Conservation (phyloP, 306 rosid genomes). For the Boehmeria nivea region DNA sequence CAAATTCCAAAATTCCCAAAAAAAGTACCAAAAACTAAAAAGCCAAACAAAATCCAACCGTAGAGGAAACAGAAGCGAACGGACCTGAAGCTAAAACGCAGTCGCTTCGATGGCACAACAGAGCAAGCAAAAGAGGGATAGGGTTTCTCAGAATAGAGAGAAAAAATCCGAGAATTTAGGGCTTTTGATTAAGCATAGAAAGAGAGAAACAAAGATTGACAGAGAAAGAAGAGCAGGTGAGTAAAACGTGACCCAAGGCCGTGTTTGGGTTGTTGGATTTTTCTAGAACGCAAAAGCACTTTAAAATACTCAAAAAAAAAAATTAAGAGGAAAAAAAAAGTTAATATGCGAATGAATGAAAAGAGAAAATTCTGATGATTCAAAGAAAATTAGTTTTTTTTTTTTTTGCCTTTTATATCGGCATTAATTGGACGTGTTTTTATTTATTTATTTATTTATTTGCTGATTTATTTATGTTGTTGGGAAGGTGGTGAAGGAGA, state of each 20-base stretch:
- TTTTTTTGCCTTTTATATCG: not conserved
- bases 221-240: conserved; percentile 21
- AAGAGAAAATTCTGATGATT: too few relatives aligned
- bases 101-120: conserved; percentile 9
- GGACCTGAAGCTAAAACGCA: conserved; percentile 34
- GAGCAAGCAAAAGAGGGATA: conserved; percentile 7
- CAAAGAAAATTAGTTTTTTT: too few relatives aligned
- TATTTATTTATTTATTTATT: not conserved
- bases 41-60: conserved; percentile 12
- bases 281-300: not conserved
- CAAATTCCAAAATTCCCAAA: not conserved
- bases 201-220: not conserved
- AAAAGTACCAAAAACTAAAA: too few relatives aligned
- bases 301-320: not conserved
- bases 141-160: conserved; percentile 16
- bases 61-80: conserved; percentile 7
- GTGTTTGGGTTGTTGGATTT: conserved; percentile 25
- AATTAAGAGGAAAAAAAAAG: not conserved
- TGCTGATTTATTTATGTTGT: not conserved
- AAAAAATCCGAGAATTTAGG: conserved; percentile 37
- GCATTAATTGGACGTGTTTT: too few relatives aligned
- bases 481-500: not conserved
- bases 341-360: too few relatives aligned
- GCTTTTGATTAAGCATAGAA: not conserved
- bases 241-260: conserved; percentile 24